Base-by-base conservation (phyloP, 2,329 filamentous ascomycete species). In the Tolypocladium nubicola region DNA sequence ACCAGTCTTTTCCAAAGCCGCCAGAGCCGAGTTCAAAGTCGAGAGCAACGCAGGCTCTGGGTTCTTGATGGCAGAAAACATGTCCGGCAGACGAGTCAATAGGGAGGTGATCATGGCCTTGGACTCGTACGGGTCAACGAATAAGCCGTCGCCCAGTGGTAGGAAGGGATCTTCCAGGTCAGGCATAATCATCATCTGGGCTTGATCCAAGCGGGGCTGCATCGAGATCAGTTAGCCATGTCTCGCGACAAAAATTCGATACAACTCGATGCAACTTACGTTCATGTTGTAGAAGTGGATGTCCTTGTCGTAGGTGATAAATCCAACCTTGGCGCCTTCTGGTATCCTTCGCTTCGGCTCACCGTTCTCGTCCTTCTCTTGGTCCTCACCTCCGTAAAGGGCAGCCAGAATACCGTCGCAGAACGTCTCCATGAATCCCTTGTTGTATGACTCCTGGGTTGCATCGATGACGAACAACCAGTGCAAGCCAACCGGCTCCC, bases 181-280 rank as follows among this genome's bases (percentile, higher is more conserved):
- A 4, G 94, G 89, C 90, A 99, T 96, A 54, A 99, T 92, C 78
- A 99, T 84, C 90, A 99, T 97, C 69, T 99, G 94, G 11, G 94
- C 90, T 73, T 91, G 86, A 57, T 94, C 87, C 47, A 97, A 77
- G 45, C 81, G 81, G 41, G 90, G 74, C 86, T 90, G 59, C 54
- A 40, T 23, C 8, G 21, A n/a, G 21, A 53, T 70, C 58, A 63
- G 64, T 50, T 60, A 59, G 41, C 57, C 61, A 56, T 14, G 2
- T 9, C 8, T 23, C 21, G 26, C 39, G 11, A 23, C 5, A 2
- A 33, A 21, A 13, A 30, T 19, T 43, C 6, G 7, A 41, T 3
- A 8, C 2, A 26, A 38, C 19, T 14, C 38, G n/a, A 52, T 54
- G 23, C 33, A 39, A 80, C 86, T 75, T 76, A 89, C 85, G 67